Base-by-base conservation (phyloP, 495 filamentous ascomycete genomes). In the Peziza echinospora region DNA sequence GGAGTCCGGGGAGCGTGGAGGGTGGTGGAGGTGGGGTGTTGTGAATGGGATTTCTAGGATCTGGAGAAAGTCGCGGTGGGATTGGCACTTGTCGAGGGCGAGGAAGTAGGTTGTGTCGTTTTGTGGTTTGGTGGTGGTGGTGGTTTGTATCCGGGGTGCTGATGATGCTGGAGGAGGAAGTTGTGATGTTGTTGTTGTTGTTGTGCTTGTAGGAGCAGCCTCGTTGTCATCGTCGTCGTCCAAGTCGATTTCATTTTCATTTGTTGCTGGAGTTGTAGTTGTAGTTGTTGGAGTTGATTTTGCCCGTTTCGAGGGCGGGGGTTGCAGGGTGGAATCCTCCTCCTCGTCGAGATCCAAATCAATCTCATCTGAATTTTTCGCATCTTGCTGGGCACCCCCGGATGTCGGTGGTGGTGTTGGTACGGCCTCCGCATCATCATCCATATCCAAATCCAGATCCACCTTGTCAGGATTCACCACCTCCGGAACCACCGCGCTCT, bases 81-180 rank as follows among this genome's bases (percentile, higher is more conserved):
- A 77, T 26, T 85, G 68, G 51, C 79, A 84, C 58, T 97, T 97
- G 63, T 93, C 84, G 6, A 97, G 64, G 1, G 89, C 82, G 5
- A 97, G 70, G 62, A 97, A 97, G 23, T 73, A 65, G 2, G 84
- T 91, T n/a, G 66, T 68, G 4, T 63, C 73, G 60, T 93, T 94
- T 25, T 65, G 54, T 46, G 69, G 55, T 51, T 56, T 41, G 21
- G 52, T 37, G 34, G 44, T 45, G 50, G 10, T 41, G 26, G 28
- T 48, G 49, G 44, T 7, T 51, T 41, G 17, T 54, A 21, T 10
- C 54, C 49, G 44, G 48, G 34, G 19, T n/a, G n/a, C n/a, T n/a
- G n/a, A n/a, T n/a, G n/a, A n/a, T n/a, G n/a, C n/a, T n/a, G n/a
- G n/a, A n/a, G n/a, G n/a, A n/a, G n/a, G n/a, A n/a, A n/a, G n/a